These are phyloP conservation scores for Tricholoma saponaceum DNA, from an alignment of 768 basidiomycete species.

Conservation along the genomic window DNA sequence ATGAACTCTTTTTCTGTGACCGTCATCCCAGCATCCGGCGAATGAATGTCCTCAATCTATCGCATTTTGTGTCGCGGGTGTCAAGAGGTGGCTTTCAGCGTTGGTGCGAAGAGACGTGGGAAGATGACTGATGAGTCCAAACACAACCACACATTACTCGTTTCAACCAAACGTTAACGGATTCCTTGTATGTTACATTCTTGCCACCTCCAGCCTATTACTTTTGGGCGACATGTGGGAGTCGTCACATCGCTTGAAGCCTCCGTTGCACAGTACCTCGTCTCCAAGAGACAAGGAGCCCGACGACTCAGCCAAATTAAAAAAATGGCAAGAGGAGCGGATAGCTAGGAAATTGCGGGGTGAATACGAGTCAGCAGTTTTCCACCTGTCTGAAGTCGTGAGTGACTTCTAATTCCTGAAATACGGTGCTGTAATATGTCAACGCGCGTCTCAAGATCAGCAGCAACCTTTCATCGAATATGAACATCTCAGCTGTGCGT, in stretches of 20 bases:
- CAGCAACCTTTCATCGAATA: conserved; percentile 58
- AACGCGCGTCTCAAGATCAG: conserved; percentile 47
- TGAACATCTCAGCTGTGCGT: conserved; percentile 72
- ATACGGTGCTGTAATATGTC: neutral
- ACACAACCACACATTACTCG: too few relatives aligned
- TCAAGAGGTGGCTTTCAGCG: neutral
- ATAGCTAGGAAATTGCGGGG: conserved; percentile 61
- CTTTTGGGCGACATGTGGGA: neutral
- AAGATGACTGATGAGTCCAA: too few relatives aligned
- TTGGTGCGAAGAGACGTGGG: neutral
- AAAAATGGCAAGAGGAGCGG: conserved; percentile 75
- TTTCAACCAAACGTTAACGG: too few relatives aligned
- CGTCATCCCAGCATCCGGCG: too few relatives aligned
- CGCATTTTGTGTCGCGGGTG: too few relatives aligned
- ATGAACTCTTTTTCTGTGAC: too few relatives aligned
- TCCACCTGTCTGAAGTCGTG: conserved; percentile 52
- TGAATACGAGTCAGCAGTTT: conserved; percentile 71
- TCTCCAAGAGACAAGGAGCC: conserved; percentile 57
- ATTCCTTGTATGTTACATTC: too few relatives aligned
- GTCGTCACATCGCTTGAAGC: conserved; percentile 19
- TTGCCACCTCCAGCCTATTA: neutral
- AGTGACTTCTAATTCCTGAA: conserved; percentile 3
- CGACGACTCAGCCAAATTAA: conserved; percentile 50
- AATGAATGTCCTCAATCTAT: too few relatives aligned
- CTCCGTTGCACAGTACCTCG: conserved; percentile 52